Percentiles rank a stretch among this genome's conserved stretches.
phyloP scores from a whole-genome alignment of 345 rosid species.

The Psidium guajava region DNA sequence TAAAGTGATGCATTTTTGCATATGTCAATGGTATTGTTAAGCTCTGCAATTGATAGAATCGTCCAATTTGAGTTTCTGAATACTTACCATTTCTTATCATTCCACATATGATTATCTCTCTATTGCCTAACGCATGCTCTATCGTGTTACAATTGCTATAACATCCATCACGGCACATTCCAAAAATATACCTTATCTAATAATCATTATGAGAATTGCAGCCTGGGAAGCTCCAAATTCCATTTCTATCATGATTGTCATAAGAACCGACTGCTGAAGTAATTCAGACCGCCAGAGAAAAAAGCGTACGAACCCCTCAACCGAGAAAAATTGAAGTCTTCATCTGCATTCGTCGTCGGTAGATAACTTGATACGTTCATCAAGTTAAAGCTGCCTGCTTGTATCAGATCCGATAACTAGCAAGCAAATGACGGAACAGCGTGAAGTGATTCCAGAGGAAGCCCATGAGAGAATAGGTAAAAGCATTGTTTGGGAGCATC shows the following conservation, averaged over 20 bases:
- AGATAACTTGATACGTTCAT: not conserved
- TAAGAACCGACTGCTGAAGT: not conserved
- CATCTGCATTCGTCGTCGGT: not conserved
- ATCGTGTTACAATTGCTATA: not conserved
- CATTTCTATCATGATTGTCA: not conserved
- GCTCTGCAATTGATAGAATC: not conserved
- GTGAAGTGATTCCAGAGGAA: not conserved
- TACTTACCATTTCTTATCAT: not conserved
- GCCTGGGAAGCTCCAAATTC: not conserved
- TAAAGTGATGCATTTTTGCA: not conserved
- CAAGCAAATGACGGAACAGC: not conserved
- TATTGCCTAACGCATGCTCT: not conserved
- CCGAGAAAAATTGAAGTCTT: not conserved
- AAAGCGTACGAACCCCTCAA: not conserved
- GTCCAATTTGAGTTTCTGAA: not conserved
- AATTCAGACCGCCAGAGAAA: not conserved
- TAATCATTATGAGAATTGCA: not conserved
- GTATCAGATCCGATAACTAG: not conserved
- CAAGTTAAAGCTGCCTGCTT: not conserved
- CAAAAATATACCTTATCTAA: not conserved
- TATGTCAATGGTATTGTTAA: not conserved
- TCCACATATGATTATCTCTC: not conserved
- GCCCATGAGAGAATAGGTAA: not conserved
- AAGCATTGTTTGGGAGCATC: not conserved
- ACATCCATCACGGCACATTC: not conserved